Conservation (phyloP, 345 rosid genomes). For the Mallotus nudiflorus region DNA sequence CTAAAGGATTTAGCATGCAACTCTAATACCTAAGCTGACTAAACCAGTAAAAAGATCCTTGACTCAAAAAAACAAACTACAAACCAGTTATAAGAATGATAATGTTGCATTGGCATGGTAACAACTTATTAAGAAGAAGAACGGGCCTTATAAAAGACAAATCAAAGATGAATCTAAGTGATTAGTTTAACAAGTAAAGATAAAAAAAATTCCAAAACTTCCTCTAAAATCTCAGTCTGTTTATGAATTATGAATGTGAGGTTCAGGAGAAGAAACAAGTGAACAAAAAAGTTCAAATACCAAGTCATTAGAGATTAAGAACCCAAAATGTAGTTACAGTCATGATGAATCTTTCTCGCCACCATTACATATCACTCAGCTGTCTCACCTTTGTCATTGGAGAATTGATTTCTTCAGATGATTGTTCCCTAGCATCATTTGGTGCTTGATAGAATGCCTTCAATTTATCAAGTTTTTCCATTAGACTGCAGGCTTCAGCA, state of each 20-base stretch:
- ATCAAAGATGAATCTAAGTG: neutral
- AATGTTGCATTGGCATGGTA: neutral
- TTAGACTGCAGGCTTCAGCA: slow-evolving; percentile 62
- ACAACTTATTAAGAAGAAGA: neutral
- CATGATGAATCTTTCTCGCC: neutral
- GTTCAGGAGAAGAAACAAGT: neutral
- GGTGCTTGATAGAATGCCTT: slow-evolving; percentile 37
- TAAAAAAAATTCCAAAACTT: neutral
- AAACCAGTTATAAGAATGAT: too few species aligned
- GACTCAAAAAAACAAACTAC: neutral
- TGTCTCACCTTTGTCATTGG: slow-evolving; percentile 54
- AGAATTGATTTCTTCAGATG: slow-evolving; percentile 38
- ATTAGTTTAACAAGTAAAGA: neutral
- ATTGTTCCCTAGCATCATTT: slow-evolving; percentile 36
- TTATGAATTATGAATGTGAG: neutral
- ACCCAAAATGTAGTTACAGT: neutral
- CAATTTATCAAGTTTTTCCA: slow-evolving; percentile 59
- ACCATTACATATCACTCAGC: neutral
- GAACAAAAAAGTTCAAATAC: neutral
- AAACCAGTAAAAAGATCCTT: neutral
- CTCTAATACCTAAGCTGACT: neutral
- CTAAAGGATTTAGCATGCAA: neutral
- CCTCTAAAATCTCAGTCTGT: neutral
- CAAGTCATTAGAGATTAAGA: neutral
- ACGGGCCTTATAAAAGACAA: neutral